These are phyloP conservation scores for Plasmodium berghei DNA, from an alignment of 169 alveolate genomes.

Conservation along the genomic window DNA sequence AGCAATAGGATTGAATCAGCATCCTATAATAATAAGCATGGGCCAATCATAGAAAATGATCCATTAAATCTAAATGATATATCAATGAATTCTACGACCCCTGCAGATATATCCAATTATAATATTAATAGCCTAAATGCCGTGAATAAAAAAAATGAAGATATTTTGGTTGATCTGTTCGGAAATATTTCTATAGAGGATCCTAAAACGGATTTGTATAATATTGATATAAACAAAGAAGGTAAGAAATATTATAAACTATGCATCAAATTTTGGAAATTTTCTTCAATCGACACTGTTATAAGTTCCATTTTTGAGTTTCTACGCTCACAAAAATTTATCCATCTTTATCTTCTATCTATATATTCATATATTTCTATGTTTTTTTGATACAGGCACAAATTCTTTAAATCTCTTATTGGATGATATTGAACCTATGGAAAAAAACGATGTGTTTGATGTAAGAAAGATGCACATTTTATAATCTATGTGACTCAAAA, in stretches of 20 bases:
- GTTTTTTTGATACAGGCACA: conserved; percentile 8
- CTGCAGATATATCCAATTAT: neutral
- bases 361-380: neutral
- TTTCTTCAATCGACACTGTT: too few species aligned
- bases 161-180: conserved; percentile 71
- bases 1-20: neutral
- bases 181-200: conserved; percentile 64
- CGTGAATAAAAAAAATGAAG: conserved; percentile 72
- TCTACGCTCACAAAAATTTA: too few species aligned
- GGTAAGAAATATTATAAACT: neutral
- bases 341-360: too few species aligned
- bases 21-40: neutral
- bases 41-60: neutral
- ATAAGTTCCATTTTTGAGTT: too few species aligned
- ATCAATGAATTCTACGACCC: neutral
- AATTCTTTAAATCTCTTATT: conserved; percentile 32
- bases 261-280: too few species aligned
- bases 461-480: conserved; percentile 4
- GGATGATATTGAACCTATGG: conserved; percentile 22
- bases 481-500: too few species aligned
- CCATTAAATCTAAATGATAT: neutral
- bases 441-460: conserved; percentile 22
- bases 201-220: conserved; percentile 22
- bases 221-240: neutral
- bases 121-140: neutral